Percentiles rank a stretch among this genome's conserved stretches.
phyloP scores from a whole-genome alignment of 225 moss, liverwort and hornwort species.

The Marchantia paleacea region DNA sequence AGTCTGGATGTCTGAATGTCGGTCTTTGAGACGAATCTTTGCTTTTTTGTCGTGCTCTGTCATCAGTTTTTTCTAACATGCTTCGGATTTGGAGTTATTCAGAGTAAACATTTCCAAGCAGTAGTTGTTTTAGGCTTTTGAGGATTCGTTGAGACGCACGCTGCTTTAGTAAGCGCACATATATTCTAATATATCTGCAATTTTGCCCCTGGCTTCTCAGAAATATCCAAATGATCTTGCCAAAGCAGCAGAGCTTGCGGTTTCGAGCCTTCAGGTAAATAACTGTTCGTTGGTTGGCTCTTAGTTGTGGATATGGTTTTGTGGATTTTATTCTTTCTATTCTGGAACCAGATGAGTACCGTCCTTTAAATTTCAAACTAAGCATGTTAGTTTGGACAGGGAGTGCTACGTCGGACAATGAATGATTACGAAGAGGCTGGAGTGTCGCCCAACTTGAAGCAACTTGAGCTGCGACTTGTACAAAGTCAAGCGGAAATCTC shows the following conservation, averaged over 20 bases:
- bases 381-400: conserved; percentile 42
- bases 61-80: background rate
- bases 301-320: background rate
- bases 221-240: conserved; percentile 80
- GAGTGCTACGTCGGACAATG: conserved; percentile 67
- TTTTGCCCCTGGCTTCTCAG: conserved; percentile 29
- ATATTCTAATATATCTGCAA: background rate
- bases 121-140: background rate
- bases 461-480: conserved; percentile 77
- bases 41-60: background rate
- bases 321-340: background rate
- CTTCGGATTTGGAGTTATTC: too few species aligned
- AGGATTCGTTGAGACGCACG: background rate
- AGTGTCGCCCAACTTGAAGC: conserved; percentile 39
- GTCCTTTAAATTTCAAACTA: background rate
- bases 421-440: conserved; percentile 47
- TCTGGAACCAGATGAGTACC: background rate
- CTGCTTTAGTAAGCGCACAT: background rate
- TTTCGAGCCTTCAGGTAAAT: conserved; percentile 86
- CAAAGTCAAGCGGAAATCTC: conserved; percentile 70
- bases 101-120: background rate
- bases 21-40: background rate
- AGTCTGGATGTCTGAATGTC: background rate
- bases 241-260: conserved; percentile 84
- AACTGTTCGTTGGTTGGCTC: background rate